Percentiles rank a stretch among this genome's conserved stretches.
Evolutionary conservation across 2,329 filamentous ascomycete genomes (phyloP).

Genomic region (Coccinonectria pachysandricola): DNA sequence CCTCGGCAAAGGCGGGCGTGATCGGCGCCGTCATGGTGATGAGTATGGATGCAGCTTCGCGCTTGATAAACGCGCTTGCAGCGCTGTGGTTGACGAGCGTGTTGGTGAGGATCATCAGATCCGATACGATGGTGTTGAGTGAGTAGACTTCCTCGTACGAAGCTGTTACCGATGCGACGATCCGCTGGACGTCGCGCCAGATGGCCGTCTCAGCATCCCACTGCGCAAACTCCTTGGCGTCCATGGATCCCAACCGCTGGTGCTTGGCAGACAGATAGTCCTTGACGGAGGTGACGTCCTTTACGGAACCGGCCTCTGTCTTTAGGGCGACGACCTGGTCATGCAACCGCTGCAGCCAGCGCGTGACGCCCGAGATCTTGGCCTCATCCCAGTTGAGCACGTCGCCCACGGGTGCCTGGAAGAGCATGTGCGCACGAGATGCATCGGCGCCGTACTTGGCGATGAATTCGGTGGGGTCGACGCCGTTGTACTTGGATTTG

Average conservation of each 20-base stretch:
- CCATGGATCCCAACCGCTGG: constrained; percentile 21
- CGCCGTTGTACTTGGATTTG: constrained; percentile 87
- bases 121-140: constrained; percentile 74
- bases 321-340: constrained; percentile 36
- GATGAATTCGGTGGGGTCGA: constrained; percentile 68
- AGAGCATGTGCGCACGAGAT: constrained; percentile 77
- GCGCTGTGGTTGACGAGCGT: constrained; percentile 37
- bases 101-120: constrained; percentile 76
- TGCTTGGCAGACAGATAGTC: constrained; percentile 28
- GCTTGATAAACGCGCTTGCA: constrained; percentile 32
- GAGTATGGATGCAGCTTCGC: constrained; percentile 43
- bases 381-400: constrained; percentile 80
- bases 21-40: constrained; percentile 69
- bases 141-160: constrained; percentile 64
- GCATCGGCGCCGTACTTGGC: constrained; percentile 70
- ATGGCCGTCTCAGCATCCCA: constrained; percentile 41
- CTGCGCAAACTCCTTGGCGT: constrained; percentile 21
- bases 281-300: constrained; percentile 13
- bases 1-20: constrained; percentile 69
- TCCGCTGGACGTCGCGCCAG: constrained; percentile 57
- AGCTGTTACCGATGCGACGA: constrained; percentile 54
- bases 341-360: constrained; percentile 65
- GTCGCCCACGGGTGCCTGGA: constrained; percentile 76
- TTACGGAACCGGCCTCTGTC: constrained; percentile 3
- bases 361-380: constrained; percentile 70